Evolutionary conservation across 495 filamentous ascomycete genomes (phyloP).

Genomic region (Penicillium manginii): DNA sequence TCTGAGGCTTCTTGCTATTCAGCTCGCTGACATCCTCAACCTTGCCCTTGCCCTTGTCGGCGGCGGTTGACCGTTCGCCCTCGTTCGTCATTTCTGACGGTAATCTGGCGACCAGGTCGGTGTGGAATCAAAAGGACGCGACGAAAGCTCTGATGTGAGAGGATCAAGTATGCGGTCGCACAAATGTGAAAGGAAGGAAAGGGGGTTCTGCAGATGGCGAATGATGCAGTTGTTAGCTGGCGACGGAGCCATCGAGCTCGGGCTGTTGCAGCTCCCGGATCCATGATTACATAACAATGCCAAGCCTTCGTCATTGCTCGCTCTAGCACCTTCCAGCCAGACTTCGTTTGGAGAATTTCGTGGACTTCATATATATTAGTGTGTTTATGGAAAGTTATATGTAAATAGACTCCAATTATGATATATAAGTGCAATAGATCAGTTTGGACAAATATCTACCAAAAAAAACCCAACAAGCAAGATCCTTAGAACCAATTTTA

Average conservation of each 20-base stretch:
- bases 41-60: conserved; percentile 97
- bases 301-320: conserved; percentile 36
- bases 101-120: conserved; percentile 39
- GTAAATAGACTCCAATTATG: no score
- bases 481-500: no score
- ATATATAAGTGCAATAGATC: no score
- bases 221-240: conserved; percentile 47
- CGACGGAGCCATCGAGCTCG: conserved; percentile 46
- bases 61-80: conserved; percentile 78
- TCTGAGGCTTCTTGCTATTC: conserved; percentile 65
- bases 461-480: no score
- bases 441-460: no score
- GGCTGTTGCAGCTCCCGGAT: conserved; percentile 46
- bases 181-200: conserved; percentile 20
- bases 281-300: conserved; percentile 41
- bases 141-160: conserved; percentile 1
- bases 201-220: conserved; percentile 30
- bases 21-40: conserved; percentile 63
- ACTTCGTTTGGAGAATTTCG: no score
- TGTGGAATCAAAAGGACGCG: conserved; percentile 13
- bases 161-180: conserved; percentile 9
- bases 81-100: conserved; percentile 81
- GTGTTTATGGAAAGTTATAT: no score
- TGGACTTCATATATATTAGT: no score
- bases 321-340: conserved; percentile 6